These are phyloP conservation scores for Tylopilus cervinicoccineus DNA, from an alignment of 768 basidiomycete species.

Conservation along the genomic window DNA sequence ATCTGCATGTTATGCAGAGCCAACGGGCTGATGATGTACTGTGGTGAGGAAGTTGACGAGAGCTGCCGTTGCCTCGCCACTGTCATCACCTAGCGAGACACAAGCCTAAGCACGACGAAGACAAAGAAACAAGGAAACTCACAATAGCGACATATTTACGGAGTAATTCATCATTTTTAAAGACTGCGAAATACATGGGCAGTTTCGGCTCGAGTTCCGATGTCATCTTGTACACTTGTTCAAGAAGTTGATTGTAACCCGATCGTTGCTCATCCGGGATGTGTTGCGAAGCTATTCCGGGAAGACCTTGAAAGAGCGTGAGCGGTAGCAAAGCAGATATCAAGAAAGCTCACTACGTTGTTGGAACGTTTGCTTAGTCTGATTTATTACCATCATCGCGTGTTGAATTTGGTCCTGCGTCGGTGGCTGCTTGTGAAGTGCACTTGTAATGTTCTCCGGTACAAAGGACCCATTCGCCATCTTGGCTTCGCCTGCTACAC, in stretches of 20 bases:
- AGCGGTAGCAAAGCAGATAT: constrained; percentile 11
- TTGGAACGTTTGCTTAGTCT: constrained; percentile 33
- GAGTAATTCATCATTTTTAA: constrained; percentile 46
- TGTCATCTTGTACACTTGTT: constrained; percentile 43
- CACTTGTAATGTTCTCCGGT: constrained; percentile 1
- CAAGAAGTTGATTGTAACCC: constrained; percentile 50
- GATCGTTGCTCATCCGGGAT: constrained; percentile 51
- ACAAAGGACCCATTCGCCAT: constrained; percentile 9
- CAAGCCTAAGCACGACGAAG: constrained; percentile 3
- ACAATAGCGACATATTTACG: constrained; percentile 55
- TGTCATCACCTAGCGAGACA: constrained; percentile 37
- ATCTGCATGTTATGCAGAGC: constrained; percentile 42
- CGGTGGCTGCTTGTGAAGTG: constrained; percentile 10
- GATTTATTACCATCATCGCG: constrained; percentile 26
- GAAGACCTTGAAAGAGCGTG: constrained; percentile 30
- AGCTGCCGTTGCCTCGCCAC: constrained; percentile 35
- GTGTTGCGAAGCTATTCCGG: constrained; percentile 32
- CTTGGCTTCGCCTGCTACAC: constrained; percentile 18
- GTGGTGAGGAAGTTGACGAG: constrained; percentile 20
- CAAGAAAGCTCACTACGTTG: constrained; percentile 25
- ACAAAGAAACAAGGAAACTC: constrained; percentile 25
- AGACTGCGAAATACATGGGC: constrained; percentile 40
- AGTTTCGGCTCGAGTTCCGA: constrained; percentile 50
- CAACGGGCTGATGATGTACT: constrained; percentile 33
- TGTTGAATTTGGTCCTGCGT: constrained; percentile 34